These are phyloP conservation scores for Microbotryum lychnidis-dioicae DNA, from an alignment of 1,284 basidiomycete genomes.

Conservation along the genomic window DNA sequence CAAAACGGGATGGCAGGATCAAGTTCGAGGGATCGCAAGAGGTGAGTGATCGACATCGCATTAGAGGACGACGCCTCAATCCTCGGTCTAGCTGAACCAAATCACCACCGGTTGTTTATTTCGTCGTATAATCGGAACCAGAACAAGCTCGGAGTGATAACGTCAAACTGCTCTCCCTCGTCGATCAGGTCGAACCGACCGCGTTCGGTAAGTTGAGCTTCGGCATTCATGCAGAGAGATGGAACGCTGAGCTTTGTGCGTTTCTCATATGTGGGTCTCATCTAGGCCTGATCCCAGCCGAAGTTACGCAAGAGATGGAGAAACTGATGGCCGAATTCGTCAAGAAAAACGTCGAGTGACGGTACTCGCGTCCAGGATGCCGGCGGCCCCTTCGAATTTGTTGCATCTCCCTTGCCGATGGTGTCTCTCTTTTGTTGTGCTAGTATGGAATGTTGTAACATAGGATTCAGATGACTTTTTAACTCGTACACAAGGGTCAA, in stretches of 20 bases:
- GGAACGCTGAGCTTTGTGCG: too few species aligned
- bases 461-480: not conserved
- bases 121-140: not conserved
- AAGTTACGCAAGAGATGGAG: conserved; percentile 19
- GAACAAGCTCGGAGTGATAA: conserved; percentile 19
- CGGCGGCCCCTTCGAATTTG: too few species aligned
- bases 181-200: conserved; percentile 13
- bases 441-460: not conserved
- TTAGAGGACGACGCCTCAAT: not conserved
- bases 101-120: not conserved
- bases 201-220: conserved; percentile 15
- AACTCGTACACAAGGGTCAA: not conserved
- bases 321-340: conserved; percentile 24
- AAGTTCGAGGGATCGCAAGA: conserved; percentile 17
- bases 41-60: conserved; percentile 6
- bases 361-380: not conserved
- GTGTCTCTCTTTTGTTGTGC: too few species aligned
- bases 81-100: too few species aligned
- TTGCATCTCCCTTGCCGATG: not conserved
- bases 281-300: conserved; percentile 17
- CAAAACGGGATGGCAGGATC: conserved; percentile 16
- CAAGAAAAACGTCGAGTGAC: conserved; percentile 28
- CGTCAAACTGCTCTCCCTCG: conserved; percentile 14
- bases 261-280: not conserved
- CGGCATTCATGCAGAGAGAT: too few species aligned